Evolutionary conservation across 768 basidiomycete genomes (phyloP).

Genomic region (Kwoniella botswanensis): DNA sequence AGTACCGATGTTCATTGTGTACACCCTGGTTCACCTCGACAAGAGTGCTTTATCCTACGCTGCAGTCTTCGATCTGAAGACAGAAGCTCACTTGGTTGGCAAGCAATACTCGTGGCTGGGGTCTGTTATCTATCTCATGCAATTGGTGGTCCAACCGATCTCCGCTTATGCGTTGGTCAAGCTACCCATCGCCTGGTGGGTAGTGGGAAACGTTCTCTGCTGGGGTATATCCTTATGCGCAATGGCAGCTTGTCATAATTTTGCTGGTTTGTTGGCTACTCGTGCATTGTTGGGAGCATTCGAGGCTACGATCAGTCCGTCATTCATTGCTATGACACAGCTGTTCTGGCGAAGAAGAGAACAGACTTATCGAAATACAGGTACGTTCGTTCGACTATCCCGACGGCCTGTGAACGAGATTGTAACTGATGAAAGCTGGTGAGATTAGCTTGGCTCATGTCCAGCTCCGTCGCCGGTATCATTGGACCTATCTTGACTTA

Average conservation of each 20-base stretch:
- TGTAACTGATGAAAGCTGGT: too few species aligned
- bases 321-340: conserved; percentile 26
- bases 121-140: conserved; percentile 23
- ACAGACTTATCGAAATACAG: conserved; percentile 24
- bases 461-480: conserved; percentile 20
- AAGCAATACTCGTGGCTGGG: conserved; percentile 36
- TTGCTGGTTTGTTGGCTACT: conserved; percentile 22
- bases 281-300: conserved; percentile 37
- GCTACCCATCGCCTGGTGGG: conserved; percentile 25
- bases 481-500: conserved; percentile 30
- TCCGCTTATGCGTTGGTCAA: conserved; percentile 31
- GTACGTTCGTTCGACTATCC: background rate
- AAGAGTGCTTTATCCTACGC: conserved; percentile 37
- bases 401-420: background rate
- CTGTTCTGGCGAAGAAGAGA: conserved; percentile 24
- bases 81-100: conserved; percentile 24
- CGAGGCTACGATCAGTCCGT: conserved; percentile 30
- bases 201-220: conserved; percentile 11
- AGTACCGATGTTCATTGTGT: conserved; percentile 24
- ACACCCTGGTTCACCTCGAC: conserved; percentile 27
- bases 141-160: conserved; percentile 28
- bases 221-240: conserved; percentile 25
- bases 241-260: conserved; percentile 30
- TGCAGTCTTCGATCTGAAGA: conserved; percentile 31
- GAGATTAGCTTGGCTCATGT: conserved; percentile 14